Conservation (phyloP, 31 red algal species). For the Porphyra umbilicalis region DNA sequence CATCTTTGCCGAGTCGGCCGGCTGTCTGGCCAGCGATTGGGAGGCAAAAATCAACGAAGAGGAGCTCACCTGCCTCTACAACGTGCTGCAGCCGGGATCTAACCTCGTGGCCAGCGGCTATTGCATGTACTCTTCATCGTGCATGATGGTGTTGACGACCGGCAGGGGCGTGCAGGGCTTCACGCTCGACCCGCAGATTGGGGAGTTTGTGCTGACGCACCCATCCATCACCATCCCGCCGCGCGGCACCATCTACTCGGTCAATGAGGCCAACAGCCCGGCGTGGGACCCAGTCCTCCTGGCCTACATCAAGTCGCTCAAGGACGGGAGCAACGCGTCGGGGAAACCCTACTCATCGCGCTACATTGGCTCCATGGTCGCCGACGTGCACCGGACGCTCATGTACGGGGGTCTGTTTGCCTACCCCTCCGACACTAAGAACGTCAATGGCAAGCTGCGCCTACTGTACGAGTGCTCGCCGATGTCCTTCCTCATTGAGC, state of each 20-base stretch:
- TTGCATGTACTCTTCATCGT: slow-evolving; percentile 80
- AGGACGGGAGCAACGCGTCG: slow-evolving; percentile 43
- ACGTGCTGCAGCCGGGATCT: slow-evolving; percentile 88
- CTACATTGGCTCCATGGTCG: slow-evolving; percentile 84
- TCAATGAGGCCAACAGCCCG: slow-evolving; percentile 89
- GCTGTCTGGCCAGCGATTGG: slow-evolving; percentile 61
- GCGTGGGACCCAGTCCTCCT: slow-evolving; percentile 73
- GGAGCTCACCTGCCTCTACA: slow-evolving; percentile 65
- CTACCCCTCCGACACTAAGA: slow-evolving; percentile 68
- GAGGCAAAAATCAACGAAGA: slow-evolving; percentile 55
- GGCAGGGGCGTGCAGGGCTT: slow-evolving; percentile 90
- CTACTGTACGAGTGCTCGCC: slow-evolving; percentile 92
- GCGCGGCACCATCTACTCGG: slow-evolving; percentile 89
- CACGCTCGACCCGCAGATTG: slow-evolving; percentile 88
- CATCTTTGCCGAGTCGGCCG: slow-evolving; percentile 61
- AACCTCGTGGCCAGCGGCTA: slow-evolving; percentile 89
- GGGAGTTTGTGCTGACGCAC: slow-evolving; percentile 94
- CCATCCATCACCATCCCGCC: slow-evolving; percentile 71
- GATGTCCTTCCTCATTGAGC: slow-evolving; percentile 88
- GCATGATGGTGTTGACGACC: slow-evolving; percentile 86
- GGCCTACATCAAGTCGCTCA: slow-evolving; percentile 63
- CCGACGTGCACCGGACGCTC: slow-evolving; percentile 93
- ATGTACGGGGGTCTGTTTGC: slow-evolving; percentile 70
- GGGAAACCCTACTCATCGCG: slow-evolving; percentile 60
- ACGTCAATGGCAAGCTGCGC: slow-evolving; percentile 83